These are phyloP conservation scores for Actinomucor elegans DNA, from an alignment of 371 early-diverging fungal genomes.

Conservation along the genomic window DNA sequence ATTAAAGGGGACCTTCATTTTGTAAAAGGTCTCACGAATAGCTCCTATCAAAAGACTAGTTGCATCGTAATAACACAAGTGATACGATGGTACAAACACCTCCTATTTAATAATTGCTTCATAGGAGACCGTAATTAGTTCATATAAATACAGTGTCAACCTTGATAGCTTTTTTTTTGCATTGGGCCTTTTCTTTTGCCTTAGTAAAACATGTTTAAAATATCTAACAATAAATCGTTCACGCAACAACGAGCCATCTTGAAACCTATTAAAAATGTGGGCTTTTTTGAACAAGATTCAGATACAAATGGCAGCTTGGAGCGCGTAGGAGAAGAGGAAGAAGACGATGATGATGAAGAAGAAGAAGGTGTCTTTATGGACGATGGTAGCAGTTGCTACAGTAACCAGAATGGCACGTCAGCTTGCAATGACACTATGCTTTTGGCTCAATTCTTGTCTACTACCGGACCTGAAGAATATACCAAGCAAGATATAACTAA, in stretches of 20 bases:
- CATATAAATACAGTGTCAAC: too few species aligned
- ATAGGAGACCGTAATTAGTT: too few species aligned
- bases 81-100: too few species aligned
- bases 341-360: neutral
- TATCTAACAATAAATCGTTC: constrained; percentile 2
- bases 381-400: neutral
- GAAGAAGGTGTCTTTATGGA: neutral
- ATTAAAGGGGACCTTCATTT: too few species aligned
- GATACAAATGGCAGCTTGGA: neutral
- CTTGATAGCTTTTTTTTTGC: constrained; percentile 1
- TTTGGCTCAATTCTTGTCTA: constrained; percentile 37
- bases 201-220: constrained; percentile 7
- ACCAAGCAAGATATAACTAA: constrained; percentile 1
- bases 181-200: neutral
- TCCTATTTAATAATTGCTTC: too few species aligned
- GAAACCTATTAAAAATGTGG: constrained; percentile 2
- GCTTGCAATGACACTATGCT: constrained; percentile 25
- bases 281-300: neutral
- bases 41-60: too few species aligned
- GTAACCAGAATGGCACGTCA: neutral
- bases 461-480: constrained; percentile 42
- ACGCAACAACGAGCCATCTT: constrained; percentile 14
- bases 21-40: too few species aligned
- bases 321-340: neutral
- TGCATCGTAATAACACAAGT: too few species aligned